A percentile compares a stretch with the other conserved stretches of the same genome.
These are phyloP conservation scores for Cordyceps javanica DNA, from an alignment of 2,329 filamentous ascomycete species.

Conservation along the genomic window DNA sequence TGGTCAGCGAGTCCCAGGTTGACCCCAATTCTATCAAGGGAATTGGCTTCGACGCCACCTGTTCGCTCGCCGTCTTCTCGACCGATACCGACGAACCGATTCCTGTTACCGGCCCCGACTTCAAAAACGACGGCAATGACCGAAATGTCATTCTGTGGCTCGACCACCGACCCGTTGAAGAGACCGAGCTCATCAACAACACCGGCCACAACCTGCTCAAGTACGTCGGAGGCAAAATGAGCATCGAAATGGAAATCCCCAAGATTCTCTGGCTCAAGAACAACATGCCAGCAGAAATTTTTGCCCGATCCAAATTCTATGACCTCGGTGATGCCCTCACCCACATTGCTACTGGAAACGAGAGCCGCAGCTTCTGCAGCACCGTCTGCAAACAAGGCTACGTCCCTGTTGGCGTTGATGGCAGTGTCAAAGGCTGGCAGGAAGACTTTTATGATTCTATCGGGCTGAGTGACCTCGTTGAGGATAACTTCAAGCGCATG, in stretches of 20 bases:
- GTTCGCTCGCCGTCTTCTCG: constrained; percentile 86
- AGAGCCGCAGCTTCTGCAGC: constrained; percentile 90
- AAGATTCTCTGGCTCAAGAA: constrained; percentile 99
- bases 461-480: constrained; percentile 74
- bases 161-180: constrained; percentile 84
- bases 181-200: constrained; percentile 89
- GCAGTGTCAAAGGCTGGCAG: constrained; percentile 97
- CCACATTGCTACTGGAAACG: constrained; percentile 86
- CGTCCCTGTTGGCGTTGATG: constrained; percentile 93
- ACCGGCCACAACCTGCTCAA: constrained; percentile 88
- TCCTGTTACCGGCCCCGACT: constrained; percentile 82
- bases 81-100: constrained; percentile 86
- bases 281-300: constrained; percentile 88
- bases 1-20: constrained; percentile 74
- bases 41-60: constrained; percentile 98
- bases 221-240: constrained; percentile 97
- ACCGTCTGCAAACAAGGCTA: constrained; percentile 97
- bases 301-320: constrained; percentile 93
- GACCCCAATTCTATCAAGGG: constrained; percentile 72
- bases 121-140: constrained; percentile 68
- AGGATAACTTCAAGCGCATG: constrained; percentile 88
- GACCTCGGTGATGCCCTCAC: constrained; percentile 90
- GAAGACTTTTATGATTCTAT: constrained; percentile 86
- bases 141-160: constrained; percentile 97
- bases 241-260: constrained; percentile 98